Conservation (phyloP, 1,284 basidiomycete genomes). For the Puccinia novopanici region DNA sequence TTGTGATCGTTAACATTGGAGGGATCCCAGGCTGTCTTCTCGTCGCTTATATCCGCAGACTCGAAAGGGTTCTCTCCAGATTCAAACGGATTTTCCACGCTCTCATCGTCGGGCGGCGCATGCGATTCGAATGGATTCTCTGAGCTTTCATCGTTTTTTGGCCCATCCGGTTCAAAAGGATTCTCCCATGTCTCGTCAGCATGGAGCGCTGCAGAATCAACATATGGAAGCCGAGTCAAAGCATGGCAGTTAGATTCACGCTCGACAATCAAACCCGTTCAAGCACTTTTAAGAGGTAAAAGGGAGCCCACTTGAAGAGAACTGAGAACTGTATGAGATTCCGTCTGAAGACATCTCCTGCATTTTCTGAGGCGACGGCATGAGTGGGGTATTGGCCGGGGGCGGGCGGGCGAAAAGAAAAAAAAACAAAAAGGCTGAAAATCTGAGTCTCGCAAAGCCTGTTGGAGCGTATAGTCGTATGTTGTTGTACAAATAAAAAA, state of each 20-base stretch:
- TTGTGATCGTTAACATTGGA: not conserved
- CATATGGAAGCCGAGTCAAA: not conserved
- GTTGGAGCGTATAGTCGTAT: no score
- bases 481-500: no score
- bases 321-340: not conserved
- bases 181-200: not conserved
- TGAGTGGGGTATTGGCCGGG: not conserved
- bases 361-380: not conserved
- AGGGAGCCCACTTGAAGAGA: not conserved
- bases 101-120: no score
- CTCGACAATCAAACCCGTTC: not conserved
- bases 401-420: not conserved
- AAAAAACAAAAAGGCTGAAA: not conserved
- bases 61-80: not conserved
- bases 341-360: not conserved
- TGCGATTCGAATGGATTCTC: no score
- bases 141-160: no score
- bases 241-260: not conserved
- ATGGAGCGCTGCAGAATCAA: not conserved
- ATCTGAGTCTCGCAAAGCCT: no score
- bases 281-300: not conserved
- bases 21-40: not conserved
- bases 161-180: no score
- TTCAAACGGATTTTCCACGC: not conserved
- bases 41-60: constrained; percentile 3